These are phyloP conservation scores for Letharia lupina DNA, from an alignment of 495 filamentous ascomycete genomes.

Conservation along the genomic window DNA sequence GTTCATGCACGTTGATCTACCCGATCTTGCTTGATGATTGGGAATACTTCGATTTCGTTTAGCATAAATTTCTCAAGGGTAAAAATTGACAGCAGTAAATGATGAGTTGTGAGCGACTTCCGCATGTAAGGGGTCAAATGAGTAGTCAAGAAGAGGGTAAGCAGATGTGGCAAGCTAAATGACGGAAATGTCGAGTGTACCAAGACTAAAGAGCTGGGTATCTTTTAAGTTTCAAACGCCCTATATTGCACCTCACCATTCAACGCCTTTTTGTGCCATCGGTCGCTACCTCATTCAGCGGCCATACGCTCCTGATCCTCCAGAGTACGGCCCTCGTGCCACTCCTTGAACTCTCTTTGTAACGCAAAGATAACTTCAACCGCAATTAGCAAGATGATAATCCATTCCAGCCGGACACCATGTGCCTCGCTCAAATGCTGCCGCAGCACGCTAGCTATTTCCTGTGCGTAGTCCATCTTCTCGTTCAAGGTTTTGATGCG, in stretches of 20 bases:
- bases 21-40: background rate
- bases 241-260: background rate
- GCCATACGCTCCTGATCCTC: background rate
- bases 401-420: conserved; percentile 84
- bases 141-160: too few relatives aligned
- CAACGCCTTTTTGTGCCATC: background rate
- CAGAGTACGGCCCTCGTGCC: background rate
- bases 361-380: conserved; percentile 78
- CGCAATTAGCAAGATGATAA: conserved; percentile 88
- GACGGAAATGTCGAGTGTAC: background rate
- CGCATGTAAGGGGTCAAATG: background rate
- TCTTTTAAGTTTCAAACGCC: background rate
- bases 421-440: conserved; percentile 87
- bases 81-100: background rate
- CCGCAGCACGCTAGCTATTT: conserved; percentile 83
- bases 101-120: background rate
- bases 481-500: conserved; percentile 88
- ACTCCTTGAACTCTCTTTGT: conserved; percentile 40
- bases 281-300: background rate
- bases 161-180: background rate
- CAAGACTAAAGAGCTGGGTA: background rate
- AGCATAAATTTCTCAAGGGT: background rate
- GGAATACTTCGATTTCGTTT: background rate
- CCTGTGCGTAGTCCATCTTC: conserved; percentile 95
- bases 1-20: too few relatives aligned